Evolutionary conservation across 208 protist genomes (phyloP), one percentile per base, ranked within the genome.

Genomic region (Acanthamoeba divionensis): DNA sequence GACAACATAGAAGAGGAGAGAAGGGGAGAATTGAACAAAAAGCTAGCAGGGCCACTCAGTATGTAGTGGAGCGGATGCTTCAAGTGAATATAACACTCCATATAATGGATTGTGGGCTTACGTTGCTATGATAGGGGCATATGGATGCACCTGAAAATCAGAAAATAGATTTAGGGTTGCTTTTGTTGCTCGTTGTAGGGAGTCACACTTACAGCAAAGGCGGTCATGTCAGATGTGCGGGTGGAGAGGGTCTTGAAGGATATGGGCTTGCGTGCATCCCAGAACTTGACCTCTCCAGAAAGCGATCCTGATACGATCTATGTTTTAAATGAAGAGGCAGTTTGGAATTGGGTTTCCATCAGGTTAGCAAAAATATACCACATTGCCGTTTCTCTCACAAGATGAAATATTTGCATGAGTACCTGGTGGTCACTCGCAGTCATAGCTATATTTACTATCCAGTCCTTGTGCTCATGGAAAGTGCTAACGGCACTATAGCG

Each of bases 281-380:
- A 95, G 38, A 95, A 91, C 85, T 94, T 94, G 8, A 95, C 86
- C 60, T 94, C 91, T n/a, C 92, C 92, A 26, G 65, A 62, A 1
- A 33, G 24, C 24, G 83, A 55, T 44, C 79, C 77, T 26, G 91
- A 93, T 2, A 93, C 36, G 10, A 93, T 89, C 21, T 44, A n/a
- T n/a, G 63, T 71, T 71, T 13, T 15, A 12, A 71, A 24, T 24
- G 24, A 12, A 12, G n/a, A 21, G 52, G 21, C 52, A n/a, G n/a
- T n/a, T n/a, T n/a, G n/a, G n/a, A n/a, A n/a, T n/a, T n/a, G n/a
- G n/a, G n/a, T n/a, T n/a, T n/a, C n/a, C n/a, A n/a, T n/a, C n/a
- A n/a, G n/a, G n/a, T n/a, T n/a, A n/a, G n/a, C n/a, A n/a, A n/a
- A n/a, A n/a, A n/a, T n/a, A n/a, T n/a, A n/a, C n/a, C n/a, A n/a